Evolutionary conservation across 2,329 filamentous ascomycete genomes (phyloP).

Genomic region (Calonectria pauciramosa): DNA sequence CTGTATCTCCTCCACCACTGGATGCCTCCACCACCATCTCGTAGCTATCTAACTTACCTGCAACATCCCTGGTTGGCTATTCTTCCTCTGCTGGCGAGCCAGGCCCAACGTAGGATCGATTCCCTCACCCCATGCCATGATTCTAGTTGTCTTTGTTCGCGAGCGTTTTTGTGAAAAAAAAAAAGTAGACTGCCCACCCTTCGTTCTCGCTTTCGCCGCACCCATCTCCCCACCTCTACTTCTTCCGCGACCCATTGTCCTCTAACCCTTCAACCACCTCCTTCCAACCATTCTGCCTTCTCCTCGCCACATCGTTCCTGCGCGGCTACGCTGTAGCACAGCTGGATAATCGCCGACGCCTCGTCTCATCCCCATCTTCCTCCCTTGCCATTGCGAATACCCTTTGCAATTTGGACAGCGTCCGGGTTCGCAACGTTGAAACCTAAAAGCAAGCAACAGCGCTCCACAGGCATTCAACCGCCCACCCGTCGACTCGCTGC

Average conservation of each 20-base stretch:
- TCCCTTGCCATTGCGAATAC: background rate
- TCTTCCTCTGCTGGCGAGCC: constrained; percentile 6
- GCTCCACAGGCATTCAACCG: constrained; percentile 24
- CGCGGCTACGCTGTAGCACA: background rate
- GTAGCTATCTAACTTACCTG: constrained; percentile 27
- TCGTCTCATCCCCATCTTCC: background rate
- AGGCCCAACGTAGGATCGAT: constrained; percentile 24
- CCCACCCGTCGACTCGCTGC: constrained; percentile 5
- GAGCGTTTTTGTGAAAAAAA: constrained; percentile 5
- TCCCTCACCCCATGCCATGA: constrained; percentile 19
- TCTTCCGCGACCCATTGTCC: background rate
- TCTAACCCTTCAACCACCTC: constrained; percentile 1
- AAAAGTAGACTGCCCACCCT: constrained; percentile 4
- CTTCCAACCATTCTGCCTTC: background rate
- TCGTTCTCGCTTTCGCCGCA: constrained; percentile 8
- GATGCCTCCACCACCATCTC: constrained; percentile 25
- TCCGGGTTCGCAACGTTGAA: constrained; percentile 14
- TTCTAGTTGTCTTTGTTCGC: background rate
- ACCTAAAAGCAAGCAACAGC: constrained; percentile 19
- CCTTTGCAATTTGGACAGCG: background rate
- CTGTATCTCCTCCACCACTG: constrained; percentile 6
- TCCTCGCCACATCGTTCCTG: background rate
- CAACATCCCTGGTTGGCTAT: constrained; percentile 25
- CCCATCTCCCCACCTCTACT: constrained; percentile 5
- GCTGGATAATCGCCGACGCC: background rate